A percentile compares a stretch with the other conserved stretches of the same genome.
These are phyloP conservation scores for Stylosanthes scabra DNA, from an alignment of 331 rosid genomes.

Conservation along the genomic window DNA sequence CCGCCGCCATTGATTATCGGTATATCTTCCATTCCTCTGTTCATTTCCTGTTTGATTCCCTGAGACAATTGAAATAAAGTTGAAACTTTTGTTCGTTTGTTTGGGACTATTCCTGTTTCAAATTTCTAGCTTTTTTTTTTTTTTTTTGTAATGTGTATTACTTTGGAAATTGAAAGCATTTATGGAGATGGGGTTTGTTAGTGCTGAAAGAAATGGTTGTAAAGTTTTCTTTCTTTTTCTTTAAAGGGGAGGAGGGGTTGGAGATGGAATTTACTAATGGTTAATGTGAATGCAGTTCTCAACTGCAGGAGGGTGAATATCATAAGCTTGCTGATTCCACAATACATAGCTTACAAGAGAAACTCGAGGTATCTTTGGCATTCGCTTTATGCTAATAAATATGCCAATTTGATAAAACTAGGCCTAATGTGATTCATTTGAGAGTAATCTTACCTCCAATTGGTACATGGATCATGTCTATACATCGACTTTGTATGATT, in stretches of 20 bases:
- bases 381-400: constrained; percentile 6
- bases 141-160: background rate
- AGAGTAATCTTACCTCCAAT: background rate
- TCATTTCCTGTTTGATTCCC: constrained; percentile 15
- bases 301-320: constrained; percentile 80
- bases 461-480: background rate
- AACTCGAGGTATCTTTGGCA: constrained; percentile 67
- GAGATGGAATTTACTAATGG: constrained; percentile 46
- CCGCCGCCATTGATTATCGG: constrained; percentile 79
- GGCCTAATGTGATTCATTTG: constrained; percentile 10
- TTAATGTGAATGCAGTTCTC: constrained; percentile 66
- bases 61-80: constrained; percentile 8
- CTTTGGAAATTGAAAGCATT: constrained; percentile 8
- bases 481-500: constrained; percentile 5
- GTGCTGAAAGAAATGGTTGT: background rate
- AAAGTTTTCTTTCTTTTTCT: background rate
- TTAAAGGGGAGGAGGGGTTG: background rate
- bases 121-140: background rate
- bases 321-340: constrained; percentile 75
- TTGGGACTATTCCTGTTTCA: background rate
- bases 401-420: background rate
- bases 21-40: constrained; percentile 19
- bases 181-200: constrained; percentile 5
- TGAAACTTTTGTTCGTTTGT: background rate
- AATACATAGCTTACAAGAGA: constrained; percentile 75